Conservation (phyloP, 352 stramenopile genomes). For the Thalassiosira exigua region DNA sequence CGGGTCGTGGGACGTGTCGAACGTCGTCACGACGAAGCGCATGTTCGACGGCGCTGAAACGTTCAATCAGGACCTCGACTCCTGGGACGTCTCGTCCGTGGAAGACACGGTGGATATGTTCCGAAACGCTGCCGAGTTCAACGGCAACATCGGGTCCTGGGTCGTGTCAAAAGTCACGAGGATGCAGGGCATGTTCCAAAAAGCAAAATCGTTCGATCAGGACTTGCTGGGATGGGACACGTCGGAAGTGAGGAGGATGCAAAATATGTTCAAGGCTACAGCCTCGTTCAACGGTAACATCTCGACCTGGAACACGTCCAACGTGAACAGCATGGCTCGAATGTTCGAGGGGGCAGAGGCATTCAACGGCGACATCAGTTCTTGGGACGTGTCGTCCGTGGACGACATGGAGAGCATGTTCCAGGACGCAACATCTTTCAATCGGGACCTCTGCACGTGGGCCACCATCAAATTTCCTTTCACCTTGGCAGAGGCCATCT, state of each 20-base stretch:
- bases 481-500: neutral
- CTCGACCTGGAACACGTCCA: constrained; percentile 31
- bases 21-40: neutral
- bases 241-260: constrained; percentile 43
- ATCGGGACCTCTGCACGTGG: constrained; percentile 47
- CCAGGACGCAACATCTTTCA: constrained; percentile 26
- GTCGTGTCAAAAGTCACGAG: constrained; percentile 12
- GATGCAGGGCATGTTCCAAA: constrained; percentile 43
- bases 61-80: constrained; percentile 5
- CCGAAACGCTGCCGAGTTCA: constrained; percentile 15
- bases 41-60: constrained; percentile 8
- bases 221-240: constrained; percentile 68
- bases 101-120: constrained; percentile 26
- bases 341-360: constrained; percentile 30
- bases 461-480: neutral
- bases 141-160: constrained; percentile 32
- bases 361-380: constrained; percentile 47
- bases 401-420: constrained; percentile 30
- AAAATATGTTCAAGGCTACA: constrained; percentile 37
- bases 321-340: constrained; percentile 40
- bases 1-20: constrained; percentile 7
- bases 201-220: constrained; percentile 9
- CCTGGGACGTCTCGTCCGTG: neutral
- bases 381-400: constrained; percentile 49
- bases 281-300: constrained; percentile 17